phyloP scores from a whole-genome alignment of 306 rosid species.

The Luffa aegyptiaca region DNA sequence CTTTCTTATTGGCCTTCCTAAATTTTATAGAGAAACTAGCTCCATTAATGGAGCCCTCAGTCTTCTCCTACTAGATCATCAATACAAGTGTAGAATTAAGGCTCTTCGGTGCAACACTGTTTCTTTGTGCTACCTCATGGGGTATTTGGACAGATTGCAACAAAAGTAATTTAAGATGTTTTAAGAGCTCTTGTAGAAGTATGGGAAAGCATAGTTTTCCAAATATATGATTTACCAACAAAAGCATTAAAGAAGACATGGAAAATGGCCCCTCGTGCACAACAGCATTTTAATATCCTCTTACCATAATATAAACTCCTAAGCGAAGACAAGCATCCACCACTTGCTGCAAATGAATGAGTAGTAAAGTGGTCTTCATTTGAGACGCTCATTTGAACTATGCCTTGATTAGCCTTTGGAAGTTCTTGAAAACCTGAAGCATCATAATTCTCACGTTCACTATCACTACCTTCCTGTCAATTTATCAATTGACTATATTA shows the following conservation, averaged over 20 bases:
- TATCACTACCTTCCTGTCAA: slow-evolving; percentile 57
- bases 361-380: slow-evolving; percentile 39
- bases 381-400: slow-evolving; percentile 28
- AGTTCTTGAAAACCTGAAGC: slow-evolving; percentile 34
- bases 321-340: slow-evolving; percentile 48
- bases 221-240: background rate
- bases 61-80: background rate
- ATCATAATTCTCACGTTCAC: slow-evolving; percentile 60
- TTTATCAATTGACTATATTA: slow-evolving; percentile 5
- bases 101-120: background rate
- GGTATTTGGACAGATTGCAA: background rate
- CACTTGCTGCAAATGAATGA: slow-evolving; percentile 36
- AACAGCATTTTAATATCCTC: background rate
- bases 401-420: slow-evolving; percentile 42
- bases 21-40: background rate
- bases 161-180: background rate
- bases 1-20: background rate
- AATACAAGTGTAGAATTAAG: background rate
- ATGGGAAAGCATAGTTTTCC: background rate
- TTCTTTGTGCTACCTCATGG: background rate
- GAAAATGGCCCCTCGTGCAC: background rate
- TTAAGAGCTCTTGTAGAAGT: background rate
- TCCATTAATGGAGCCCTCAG: background rate
- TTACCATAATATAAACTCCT: slow-evolving; percentile 61
- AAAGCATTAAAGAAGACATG: background rate